Evolutionary conservation across 1,284 basidiomycete species (phyloP), one percentile per base, ranked within the genome.

Genomic region (Trichosporon inkin): DNA sequence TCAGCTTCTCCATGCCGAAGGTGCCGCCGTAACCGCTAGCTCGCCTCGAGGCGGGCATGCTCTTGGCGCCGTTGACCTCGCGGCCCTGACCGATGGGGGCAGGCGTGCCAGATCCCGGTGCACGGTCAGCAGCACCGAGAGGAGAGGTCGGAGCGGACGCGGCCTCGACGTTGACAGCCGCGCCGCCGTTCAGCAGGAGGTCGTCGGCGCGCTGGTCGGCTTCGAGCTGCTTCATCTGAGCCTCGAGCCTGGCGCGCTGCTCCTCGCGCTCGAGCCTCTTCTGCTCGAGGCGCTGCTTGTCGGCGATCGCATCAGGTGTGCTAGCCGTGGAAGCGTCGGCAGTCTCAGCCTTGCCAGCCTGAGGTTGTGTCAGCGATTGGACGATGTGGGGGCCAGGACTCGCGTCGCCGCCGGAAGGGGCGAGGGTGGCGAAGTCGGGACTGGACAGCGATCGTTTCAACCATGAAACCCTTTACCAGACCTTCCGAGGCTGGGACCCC

Each of bases 191-290:
- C 67, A 92, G 84, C 39, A 90, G 67, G 40, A 69, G 68, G 66
- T 82, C 82, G 73, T 91, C 79, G 19, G 80, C 88, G 17, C 87
- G 86, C 78, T 96, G 92, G 75, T 92, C 88, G 68, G 90, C 89
- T 78, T 96, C 93, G 62, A 96, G 84, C 66, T 84, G 86, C 57
- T 87, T 86, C 88, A 95, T 94, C 79, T 95, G 90, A 69, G 93
- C 90, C 78, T 94, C 93, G 74, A 96, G 95, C 69, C 90, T 80
- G 77, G 87, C 89, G 72, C 91, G 86, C 77, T 95, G 92, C 58
- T 90, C 78, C 49, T 81, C 80, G 67, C 92, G 89, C 79, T 92
- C 90, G 66, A 90, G 80, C 69, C 91, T 88, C 77, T 93, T 95
- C 71, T 91, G 82, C 77, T 93, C 89, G 64, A 93, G 86, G 66